phyloP scores from a whole-genome alignment of 108 stramenopile genomes.

The Nitzschia sp. region DNA sequence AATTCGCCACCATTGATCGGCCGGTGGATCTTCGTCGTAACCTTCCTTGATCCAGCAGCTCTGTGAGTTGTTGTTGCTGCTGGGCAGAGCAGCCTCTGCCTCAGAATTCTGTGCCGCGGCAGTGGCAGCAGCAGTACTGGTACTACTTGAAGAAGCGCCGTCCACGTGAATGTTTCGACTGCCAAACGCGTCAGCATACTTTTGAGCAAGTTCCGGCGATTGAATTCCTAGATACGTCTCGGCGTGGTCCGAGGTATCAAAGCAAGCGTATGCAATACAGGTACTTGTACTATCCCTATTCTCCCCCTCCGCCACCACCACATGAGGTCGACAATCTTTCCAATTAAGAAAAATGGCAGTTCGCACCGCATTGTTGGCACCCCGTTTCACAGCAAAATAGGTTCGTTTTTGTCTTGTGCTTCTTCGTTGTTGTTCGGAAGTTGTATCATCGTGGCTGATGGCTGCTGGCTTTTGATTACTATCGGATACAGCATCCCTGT shows the following conservation, averaged over 20 bases:
- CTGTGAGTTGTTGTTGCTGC: not conserved
- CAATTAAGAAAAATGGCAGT: conserved; percentile 3
- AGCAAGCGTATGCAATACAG: not conserved
- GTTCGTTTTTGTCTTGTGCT: not conserved
- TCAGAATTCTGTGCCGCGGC: too few relatives aligned
- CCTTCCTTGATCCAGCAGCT: not conserved
- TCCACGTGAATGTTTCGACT: too few relatives aligned
- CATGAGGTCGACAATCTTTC: not conserved
- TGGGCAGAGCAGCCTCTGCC: too few relatives aligned
- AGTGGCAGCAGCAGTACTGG: too few relatives aligned
- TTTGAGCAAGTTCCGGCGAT: not conserved
- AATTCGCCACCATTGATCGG: not conserved
- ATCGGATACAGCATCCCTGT: too few relatives aligned
- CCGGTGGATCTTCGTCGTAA: not conserved
- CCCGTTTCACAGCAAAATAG: conserved; percentile 1
- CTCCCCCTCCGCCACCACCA: not conserved
- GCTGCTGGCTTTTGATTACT: too few relatives aligned
- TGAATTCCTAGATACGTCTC: not conserved
- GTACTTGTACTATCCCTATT: too few relatives aligned
- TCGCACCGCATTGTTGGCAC: not conserved
- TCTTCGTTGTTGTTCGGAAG: not conserved
- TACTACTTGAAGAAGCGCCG: too few relatives aligned
- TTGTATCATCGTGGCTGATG: not conserved
- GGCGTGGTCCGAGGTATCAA: not conserved
- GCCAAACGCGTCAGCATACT: not conserved